phyloP scores from a whole-genome alignment of 2,329 filamentous ascomycete genomes.

The Plectosphaerella cucumerina region DNA sequence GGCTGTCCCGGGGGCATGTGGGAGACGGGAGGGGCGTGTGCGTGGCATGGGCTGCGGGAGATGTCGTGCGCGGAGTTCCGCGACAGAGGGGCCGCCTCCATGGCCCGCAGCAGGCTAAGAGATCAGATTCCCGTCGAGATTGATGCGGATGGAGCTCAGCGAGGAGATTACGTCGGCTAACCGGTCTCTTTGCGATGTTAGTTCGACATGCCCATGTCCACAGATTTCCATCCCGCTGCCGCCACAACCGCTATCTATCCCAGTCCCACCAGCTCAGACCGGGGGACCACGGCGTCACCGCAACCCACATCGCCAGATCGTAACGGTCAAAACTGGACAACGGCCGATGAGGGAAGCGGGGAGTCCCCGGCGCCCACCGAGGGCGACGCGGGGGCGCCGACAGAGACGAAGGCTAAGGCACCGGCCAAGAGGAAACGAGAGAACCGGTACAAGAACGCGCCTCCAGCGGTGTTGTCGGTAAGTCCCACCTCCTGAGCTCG shows the following conservation, averaged over 20 bases:
- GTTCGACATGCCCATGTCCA: slow-evolving; percentile 15
- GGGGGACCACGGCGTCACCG: slow-evolving; percentile 12
- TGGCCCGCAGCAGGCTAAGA: too few relatives aligned
- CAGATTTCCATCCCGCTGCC: slow-evolving; percentile 19
- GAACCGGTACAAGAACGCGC: slow-evolving; percentile 49
- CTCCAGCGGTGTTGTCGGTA: slow-evolving; percentile 44
- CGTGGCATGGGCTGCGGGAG: too few relatives aligned
- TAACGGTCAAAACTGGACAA: neutral
- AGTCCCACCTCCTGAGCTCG: slow-evolving; percentile 12
- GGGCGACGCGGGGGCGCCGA: neutral
- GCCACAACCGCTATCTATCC: slow-evolving; percentile 20
- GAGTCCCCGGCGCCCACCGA: slow-evolving; percentile 1
- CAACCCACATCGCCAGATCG: slow-evolving; percentile 8
- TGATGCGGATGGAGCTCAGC: too few relatives aligned
- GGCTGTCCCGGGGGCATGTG: too few relatives aligned
- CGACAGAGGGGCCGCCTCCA: too few relatives aligned
- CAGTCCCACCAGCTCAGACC: slow-evolving; percentile 21
- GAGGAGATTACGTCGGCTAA: neutral
- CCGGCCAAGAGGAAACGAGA: slow-evolving; percentile 44
- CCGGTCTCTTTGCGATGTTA: neutral
- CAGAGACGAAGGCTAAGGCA: slow-evolving; percentile 22
- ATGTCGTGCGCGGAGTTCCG: too few relatives aligned
- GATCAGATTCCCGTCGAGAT: too few relatives aligned
- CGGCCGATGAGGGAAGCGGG: slow-evolving; percentile 1
- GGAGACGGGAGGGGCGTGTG: too few relatives aligned